Evolutionary conservation across 163 green algal genomes (phyloP).

Genomic region (Scenedesmus sp.): DNA sequence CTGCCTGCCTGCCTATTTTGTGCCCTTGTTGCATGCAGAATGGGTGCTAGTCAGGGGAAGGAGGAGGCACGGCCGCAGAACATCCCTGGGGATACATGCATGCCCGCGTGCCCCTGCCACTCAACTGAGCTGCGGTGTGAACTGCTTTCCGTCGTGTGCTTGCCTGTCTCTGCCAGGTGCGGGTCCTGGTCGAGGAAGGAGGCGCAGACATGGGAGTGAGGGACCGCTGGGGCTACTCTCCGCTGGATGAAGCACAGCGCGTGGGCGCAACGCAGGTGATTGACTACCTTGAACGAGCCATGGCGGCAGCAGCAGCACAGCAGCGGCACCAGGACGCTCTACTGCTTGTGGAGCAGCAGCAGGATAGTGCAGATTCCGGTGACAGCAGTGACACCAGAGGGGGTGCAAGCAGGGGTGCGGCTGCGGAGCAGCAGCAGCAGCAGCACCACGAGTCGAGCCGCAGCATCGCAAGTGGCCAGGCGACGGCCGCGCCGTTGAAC

Average conservation of each 20-base stretch:
- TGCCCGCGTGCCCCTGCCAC: background rate
- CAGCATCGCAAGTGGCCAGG: background rate
- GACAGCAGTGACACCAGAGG: background rate
- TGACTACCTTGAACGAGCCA: conserved; percentile 53
- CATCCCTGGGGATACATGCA: too few species aligned
- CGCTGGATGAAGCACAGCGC: conserved; percentile 66
- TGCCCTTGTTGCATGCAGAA: too few species aligned
- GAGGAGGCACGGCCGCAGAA: too few species aligned
- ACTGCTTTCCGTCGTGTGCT: background rate
- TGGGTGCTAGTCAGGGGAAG: too few species aligned
- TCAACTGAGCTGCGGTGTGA: too few species aligned
- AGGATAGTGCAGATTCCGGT: background rate
- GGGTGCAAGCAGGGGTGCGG: background rate
- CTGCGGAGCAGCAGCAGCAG: background rate
- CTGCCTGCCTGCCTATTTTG: too few species aligned
- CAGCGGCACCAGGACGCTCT: background rate
- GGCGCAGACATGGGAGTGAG: conserved; percentile 20
- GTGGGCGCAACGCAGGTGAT: conserved; percentile 59
- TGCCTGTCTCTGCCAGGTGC: background rate
- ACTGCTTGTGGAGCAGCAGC: background rate
- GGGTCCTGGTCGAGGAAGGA: conserved; percentile 48
- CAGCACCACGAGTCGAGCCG: background rate
- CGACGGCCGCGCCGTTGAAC: background rate
- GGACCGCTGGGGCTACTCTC: conserved; percentile 65
- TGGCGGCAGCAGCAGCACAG: conserved; percentile 2